Evolutionary conservation across 116 monocot species (phyloP).

Genomic region (Posidonia oceanica): DNA sequence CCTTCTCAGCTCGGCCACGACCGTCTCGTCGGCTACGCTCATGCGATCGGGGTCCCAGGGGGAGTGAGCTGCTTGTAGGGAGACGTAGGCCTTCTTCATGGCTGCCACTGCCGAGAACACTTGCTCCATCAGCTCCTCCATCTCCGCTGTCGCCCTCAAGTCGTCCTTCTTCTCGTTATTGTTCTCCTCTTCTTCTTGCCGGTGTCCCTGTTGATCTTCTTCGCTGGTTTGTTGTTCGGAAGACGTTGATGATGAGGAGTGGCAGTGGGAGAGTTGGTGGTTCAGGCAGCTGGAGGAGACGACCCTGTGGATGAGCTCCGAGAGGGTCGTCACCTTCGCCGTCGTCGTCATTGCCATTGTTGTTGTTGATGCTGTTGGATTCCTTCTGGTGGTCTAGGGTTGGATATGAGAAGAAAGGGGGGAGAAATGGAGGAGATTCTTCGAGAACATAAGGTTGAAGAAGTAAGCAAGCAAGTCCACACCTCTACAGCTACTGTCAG

Average conservation of each 20-base stretch:
- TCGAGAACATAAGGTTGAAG: too few relatives aligned
- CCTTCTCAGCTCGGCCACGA: conserved; percentile 58
- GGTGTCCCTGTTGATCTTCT: too few relatives aligned
- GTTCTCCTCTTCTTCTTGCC: conserved; percentile 6
- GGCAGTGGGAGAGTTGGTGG: conserved; percentile 3
- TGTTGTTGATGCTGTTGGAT: too few relatives aligned
- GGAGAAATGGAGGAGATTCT: too few relatives aligned
- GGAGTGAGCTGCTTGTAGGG: conserved; percentile 66
- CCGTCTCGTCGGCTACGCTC: conserved; percentile 53
- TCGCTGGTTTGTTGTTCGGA: conserved; percentile 1
- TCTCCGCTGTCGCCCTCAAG: conserved; percentile 9
- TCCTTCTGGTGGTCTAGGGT: too few relatives aligned
- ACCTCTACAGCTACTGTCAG: too few relatives aligned
- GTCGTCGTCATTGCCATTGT: too few relatives aligned
- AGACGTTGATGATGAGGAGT: neutral
- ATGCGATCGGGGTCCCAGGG: conserved; percentile 89
- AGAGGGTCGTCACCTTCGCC: conserved; percentile 8
- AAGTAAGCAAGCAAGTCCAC: too few relatives aligned
- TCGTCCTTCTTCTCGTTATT: conserved; percentile 9
- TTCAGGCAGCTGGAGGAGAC: conserved; percentile 15
- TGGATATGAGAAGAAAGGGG: too few relatives aligned
- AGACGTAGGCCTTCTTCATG: conserved; percentile 57
- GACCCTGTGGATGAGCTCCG: conserved; percentile 18
- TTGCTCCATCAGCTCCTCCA: conserved; percentile 38
- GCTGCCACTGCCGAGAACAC: conserved; percentile 50